Percentiles rank a stretch among this genome's conserved stretches.
Conservation (phyloP, 2,329 filamentous ascomycete species). For the Aciculosporium take region DNA sequence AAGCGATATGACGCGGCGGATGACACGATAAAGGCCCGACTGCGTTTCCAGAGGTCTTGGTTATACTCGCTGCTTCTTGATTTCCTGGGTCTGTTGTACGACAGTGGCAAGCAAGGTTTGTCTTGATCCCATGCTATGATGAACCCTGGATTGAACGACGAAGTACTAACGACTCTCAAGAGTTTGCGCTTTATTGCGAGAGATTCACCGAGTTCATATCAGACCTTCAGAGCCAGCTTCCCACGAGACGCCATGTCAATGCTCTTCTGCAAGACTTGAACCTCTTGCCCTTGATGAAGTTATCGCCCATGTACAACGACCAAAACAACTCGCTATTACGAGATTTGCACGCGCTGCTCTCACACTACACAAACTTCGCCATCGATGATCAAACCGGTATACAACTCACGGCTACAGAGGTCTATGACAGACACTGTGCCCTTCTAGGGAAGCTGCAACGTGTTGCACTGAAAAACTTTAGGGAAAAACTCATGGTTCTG, state of each 20-base stretch:
- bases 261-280: conserved; percentile 76
- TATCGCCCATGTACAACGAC: conserved; percentile 66
- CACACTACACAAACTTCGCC: conserved; percentile 76
- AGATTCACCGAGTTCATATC: conserved; percentile 83
- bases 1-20: conserved; percentile 85
- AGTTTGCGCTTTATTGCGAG: conserved; percentile 54
- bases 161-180: neutral
- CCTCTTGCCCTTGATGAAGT: conserved; percentile 57
- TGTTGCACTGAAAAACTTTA: conserved; percentile 66
- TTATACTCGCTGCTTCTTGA: conserved; percentile 74
- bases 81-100: conserved; percentile 63
- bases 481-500: conserved; percentile 78
- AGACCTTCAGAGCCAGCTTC: conserved; percentile 84
- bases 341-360: conserved; percentile 66
- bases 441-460: conserved; percentile 67
- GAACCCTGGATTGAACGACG: neutral
- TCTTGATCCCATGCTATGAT: neutral
- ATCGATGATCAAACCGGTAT: conserved; percentile 82
- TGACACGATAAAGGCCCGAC: conserved; percentile 57
- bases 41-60: conserved; percentile 90
- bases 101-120: conserved; percentile 32
- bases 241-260: conserved; percentile 88
- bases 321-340: conserved; percentile 64
- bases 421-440: conserved; percentile 68
- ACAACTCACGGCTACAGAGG: conserved; percentile 56